These are phyloP conservation scores for Gossypium raimondii DNA, from an alignment of 345 rosid species.

Conservation along the genomic window DNA sequence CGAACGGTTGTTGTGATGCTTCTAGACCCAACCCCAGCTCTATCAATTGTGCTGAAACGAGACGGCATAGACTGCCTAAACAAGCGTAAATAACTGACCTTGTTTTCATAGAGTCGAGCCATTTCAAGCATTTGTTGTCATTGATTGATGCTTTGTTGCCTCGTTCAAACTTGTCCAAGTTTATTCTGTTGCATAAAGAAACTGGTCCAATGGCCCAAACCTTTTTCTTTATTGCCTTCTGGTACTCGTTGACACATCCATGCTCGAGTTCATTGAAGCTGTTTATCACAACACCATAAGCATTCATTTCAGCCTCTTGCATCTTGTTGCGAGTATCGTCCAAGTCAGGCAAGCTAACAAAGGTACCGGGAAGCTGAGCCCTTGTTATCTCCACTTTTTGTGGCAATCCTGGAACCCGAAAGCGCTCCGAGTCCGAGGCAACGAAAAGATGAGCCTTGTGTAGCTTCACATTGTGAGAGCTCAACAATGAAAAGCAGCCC, in stretches of 20 bases:
- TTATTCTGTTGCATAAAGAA: slow-evolving; percentile 43
- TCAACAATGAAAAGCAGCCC: slow-evolving; percentile 61
- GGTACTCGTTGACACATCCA: slow-evolving; percentile 40
- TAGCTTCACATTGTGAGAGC: slow-evolving; percentile 45
- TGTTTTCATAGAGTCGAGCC: slow-evolving; percentile 50
- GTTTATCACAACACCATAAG: slow-evolving; percentile 62
- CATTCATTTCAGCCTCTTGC: slow-evolving; percentile 52
- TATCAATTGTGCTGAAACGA: slow-evolving; percentile 52
- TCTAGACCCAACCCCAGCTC: slow-evolving; percentile 64
- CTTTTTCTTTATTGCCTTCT: slow-evolving; percentile 38
- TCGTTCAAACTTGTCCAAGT: slow-evolving; percentile 50
- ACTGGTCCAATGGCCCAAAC: slow-evolving; percentile 89
- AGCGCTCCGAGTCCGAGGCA: slow-evolving; percentile 48
- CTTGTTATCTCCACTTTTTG: slow-evolving; percentile 38
- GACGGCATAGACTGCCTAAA: slow-evolving; percentile 71
- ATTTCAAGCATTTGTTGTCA: slow-evolving; percentile 38
- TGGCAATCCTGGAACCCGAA: slow-evolving; percentile 53
- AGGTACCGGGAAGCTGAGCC: slow-evolving; percentile 58
- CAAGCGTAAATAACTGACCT: slow-evolving; percentile 69
- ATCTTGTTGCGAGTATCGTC: slow-evolving; percentile 58
- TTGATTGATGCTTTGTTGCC: slow-evolving; percentile 57
- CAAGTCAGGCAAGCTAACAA: slow-evolving; percentile 41
- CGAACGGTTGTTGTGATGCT: slow-evolving; percentile 57
- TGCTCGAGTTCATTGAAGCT: slow-evolving; percentile 59
- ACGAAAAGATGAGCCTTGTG: slow-evolving; percentile 36